Percentiles rank a stretch among this genome's conserved stretches.
These are phyloP conservation scores for Camellia japonica DNA, from an alignment of 148 eudicot species.

Conservation along the genomic window DNA sequence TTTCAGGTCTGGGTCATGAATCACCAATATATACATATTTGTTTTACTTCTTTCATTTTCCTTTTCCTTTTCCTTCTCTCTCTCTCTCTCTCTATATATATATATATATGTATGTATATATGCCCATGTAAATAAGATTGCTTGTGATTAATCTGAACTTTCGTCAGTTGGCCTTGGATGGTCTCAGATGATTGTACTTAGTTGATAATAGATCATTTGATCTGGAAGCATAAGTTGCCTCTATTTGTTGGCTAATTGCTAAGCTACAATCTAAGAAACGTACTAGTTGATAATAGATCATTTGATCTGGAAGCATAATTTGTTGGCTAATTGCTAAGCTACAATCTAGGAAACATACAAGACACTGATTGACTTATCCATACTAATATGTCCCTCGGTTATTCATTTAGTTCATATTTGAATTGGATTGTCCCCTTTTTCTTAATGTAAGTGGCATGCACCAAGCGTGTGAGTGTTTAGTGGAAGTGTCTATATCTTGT, in stretches of 20 bases:
- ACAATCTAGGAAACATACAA: not conserved
- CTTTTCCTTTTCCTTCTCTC: not conserved
- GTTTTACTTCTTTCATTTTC: not conserved
- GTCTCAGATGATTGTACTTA: not conserved
- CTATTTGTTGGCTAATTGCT: not conserved
- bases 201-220: not conserved
- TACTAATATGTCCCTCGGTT: not conserved
- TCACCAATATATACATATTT: not conserved
- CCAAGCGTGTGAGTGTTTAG: too few relatives aligned
- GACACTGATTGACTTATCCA: not conserved
- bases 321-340: conserved; percentile 2
- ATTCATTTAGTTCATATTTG: not conserved
- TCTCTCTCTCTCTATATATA: not conserved
- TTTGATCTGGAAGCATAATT: not conserved
- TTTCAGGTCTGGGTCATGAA: conserved; percentile 65
- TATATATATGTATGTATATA: not conserved
- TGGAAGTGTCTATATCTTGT: too few relatives aligned
- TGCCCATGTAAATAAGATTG: not conserved
- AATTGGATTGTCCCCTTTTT: not conserved
- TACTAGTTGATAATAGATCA: not conserved
- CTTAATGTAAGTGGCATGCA: too few relatives aligned
- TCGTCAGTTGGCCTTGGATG: not conserved
- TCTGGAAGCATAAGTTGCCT: not conserved
- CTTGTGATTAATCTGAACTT: not conserved
- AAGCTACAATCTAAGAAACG: not conserved